These are phyloP conservation scores for Elongisporangium prolatum DNA, from an alignment of 352 stramenopile species.

Conservation along the genomic window DNA sequence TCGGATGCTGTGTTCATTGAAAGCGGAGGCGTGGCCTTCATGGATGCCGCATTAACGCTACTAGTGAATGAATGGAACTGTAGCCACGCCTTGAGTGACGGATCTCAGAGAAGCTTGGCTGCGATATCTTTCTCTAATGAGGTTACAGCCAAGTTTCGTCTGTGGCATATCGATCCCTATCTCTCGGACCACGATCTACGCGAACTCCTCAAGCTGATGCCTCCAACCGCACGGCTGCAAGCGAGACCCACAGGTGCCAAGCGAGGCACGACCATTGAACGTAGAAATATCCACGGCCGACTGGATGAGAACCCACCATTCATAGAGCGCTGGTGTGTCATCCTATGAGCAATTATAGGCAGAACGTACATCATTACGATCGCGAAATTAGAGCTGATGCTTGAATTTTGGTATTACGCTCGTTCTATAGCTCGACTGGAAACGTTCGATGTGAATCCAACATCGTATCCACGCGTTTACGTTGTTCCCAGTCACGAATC, in stretches of 20 bases:
- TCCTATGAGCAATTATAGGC: conserved; percentile 27
- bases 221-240: conserved; percentile 29
- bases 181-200: conserved; percentile 65
- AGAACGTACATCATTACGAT: background rate
- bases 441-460: conserved; percentile 37
- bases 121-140: background rate
- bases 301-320: conserved; percentile 56
- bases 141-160: conserved; percentile 24
- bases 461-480: conserved; percentile 37
- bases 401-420: background rate
- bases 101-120: background rate
- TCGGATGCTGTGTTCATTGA: conserved; percentile 73
- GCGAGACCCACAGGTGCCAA: conserved; percentile 44
- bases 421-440: background rate
- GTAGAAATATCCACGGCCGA: conserved; percentile 50
- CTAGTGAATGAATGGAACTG: conserved; percentile 59
- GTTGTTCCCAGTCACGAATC: conserved; percentile 61
- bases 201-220: conserved; percentile 44
- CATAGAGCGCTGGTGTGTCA: conserved; percentile 66
- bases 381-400: background rate
- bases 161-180: conserved; percentile 70
- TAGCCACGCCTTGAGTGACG: conserved; percentile 30
- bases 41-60: conserved; percentile 40
- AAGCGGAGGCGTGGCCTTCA: conserved; percentile 51
- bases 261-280: conserved; percentile 32